These are phyloP conservation scores for Margaritispora aquatica DNA, from an alignment of 495 filamentous ascomycete genomes.

Conservation along the genomic window DNA sequence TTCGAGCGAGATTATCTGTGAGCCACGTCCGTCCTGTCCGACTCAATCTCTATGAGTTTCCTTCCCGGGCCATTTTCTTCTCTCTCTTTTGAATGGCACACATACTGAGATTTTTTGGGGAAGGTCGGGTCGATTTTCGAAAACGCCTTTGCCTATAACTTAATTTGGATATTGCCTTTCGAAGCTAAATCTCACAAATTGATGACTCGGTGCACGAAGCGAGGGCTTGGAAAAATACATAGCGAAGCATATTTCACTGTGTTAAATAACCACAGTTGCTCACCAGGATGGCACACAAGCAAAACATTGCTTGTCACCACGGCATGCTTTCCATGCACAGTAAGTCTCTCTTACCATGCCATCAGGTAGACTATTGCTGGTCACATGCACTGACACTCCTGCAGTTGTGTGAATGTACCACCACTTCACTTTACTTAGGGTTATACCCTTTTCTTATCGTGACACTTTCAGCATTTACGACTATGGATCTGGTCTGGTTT, in stretches of 20 bases:
- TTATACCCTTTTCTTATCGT: too few species aligned
- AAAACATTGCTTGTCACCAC: background rate
- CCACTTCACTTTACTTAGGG: too few species aligned
- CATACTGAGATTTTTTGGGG: conserved; percentile 11
- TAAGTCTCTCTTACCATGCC: background rate
- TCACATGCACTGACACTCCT: too few species aligned
- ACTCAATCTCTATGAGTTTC: conserved; percentile 3
- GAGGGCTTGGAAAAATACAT: background rate
- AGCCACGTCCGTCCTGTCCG: conserved; percentile 4
- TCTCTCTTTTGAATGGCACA: background rate
- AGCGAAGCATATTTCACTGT: background rate
- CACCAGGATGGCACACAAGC: background rate
- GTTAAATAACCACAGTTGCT: background rate
- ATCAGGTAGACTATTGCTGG: too few species aligned
- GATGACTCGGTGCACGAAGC: background rate
- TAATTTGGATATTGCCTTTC: conserved; percentile 3
- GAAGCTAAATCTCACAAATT: background rate
- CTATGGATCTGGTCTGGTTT: too few species aligned
- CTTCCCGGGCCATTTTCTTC: too few species aligned
- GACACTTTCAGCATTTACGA: too few species aligned
- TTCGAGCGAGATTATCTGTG: conserved; percentile 28
- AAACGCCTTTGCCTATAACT: conserved; percentile 20
- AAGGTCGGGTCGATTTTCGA: conserved; percentile 22
- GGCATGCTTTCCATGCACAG: background rate
- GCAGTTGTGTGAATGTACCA: too few species aligned